Base-by-base conservation (phyloP, 192 early-diverging fungal species). In the Coemansia aciculifera region DNA sequence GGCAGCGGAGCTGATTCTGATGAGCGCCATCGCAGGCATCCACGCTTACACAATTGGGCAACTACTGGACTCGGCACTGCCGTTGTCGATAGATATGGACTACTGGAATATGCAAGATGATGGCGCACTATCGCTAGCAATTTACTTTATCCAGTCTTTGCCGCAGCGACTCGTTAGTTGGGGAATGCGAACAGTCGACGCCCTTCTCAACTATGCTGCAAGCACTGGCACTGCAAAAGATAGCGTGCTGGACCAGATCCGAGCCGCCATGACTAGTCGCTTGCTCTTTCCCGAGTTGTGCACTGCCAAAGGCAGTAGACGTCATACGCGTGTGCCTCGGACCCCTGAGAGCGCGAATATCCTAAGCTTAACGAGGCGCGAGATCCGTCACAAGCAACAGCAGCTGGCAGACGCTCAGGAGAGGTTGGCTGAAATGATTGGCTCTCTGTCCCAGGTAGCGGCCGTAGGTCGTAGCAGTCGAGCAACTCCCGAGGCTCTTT, bases 91-190 rank as follows among this genome's bases (percentile, higher is more conserved):
- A 21, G 84, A 89, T 42, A 86, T 91, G 42, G 71, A 87, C 44
- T 92, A 90, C 67, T 92, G 91, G 91, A 78, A 85, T 48, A 67
- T 81, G 0, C 75, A 87, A 32, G 77, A 81, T 37, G 81, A 81
- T 32, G 85, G 77, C 29, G 56, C 68, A 5, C 21, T 79, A 7
- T 72, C 81, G 65, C 49, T 77, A 15, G 62, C 42, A 0, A 3
- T 69, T 43, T 79, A 79, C 11, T 70, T 84, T 66, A 38, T 77
- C 2, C 67, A 78, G 61, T 69, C 82, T 0, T 32, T 74, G 13
- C 82, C 82, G 11, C 67, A 66, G 52, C 73, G 82, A 5, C 49
- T 74, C 12, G 73, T 69, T 62, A 17, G 57, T 11, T 73, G 71
- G 67, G 13, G 46, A 11, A 17, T 32, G 3, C 63, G 54, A 5